Conservation (phyloP, 805 yeast species). For the Candida namnaoensis region DNA sequence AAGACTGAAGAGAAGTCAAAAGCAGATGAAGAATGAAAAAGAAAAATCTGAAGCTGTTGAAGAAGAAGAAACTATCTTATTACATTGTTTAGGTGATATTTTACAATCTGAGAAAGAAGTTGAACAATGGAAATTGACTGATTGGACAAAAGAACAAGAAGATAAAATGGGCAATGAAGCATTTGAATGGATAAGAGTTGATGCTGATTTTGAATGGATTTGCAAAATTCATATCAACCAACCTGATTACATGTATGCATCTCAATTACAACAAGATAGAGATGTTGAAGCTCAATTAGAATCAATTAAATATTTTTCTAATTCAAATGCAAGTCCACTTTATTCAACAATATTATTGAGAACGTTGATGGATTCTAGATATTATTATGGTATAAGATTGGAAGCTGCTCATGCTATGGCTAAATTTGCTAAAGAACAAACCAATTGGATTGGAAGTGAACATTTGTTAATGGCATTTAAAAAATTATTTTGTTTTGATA, state of each 20-base stretch:
- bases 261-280: conserved; percentile 89
- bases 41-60: conserved; percentile 25
- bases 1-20: conserved; percentile 58
- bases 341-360: conserved; percentile 74
- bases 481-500: conserved; percentile 62
- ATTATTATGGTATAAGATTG: conserved; percentile 80
- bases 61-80: conserved; percentile 27
- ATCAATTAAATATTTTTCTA: conserved; percentile 67
- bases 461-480: conserved; percentile 68
- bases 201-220: conserved; percentile 97
- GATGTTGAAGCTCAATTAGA: conserved; percentile 95
- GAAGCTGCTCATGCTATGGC: conserved; percentile 83
- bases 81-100: conserved; percentile 71
- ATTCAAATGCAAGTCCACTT: conserved; percentile 44
- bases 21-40: conserved; percentile 29
- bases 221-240: conserved; percentile 74
- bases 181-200: conserved; percentile 97
- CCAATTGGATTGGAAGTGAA: conserved; percentile 61
- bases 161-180: conserved; percentile 71
- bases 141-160: conserved; percentile 63
- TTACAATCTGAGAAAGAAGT: conserved; percentile 53
- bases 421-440: conserved; percentile 48
- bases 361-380: conserved; percentile 75
- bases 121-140: conserved; percentile 63
- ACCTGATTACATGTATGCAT: conserved; percentile 91